Evolutionary conservation across 1,284 basidiomycete genomes (phyloP), one percentile per base, ranked within the genome.

Genomic region (Vanrija pseudolonga): DNA sequence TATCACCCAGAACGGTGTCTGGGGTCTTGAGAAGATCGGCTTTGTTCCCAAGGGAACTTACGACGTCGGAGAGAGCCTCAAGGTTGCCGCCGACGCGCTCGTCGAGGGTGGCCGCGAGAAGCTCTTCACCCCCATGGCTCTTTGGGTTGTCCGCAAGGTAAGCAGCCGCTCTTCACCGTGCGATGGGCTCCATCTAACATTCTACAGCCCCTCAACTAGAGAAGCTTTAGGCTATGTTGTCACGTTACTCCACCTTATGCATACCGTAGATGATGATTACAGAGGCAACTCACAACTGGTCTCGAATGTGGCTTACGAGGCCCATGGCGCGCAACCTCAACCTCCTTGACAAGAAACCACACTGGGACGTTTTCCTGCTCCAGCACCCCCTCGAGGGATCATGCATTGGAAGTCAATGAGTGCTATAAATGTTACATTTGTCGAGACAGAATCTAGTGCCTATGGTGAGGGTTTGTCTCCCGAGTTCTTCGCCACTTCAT

Each of bases 11-110:
- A 88, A 85, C 57, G 83, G 82, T 1, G 81, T 97, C 47, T 84
- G 86, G 77, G 47, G 86, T 4, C 78, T 96, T 68, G 95, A 98
- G 80, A 80, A 82, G 72, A 2, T 91, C 38, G 85, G 89, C 3
- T 41, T 97, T 12, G 80, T 93, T 6, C 95, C 96, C 49, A 93
- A 95, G 81, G 96, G 95, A 40, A 98, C 96, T 0, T 85, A 82
- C 73, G 85, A 90, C 58, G 91, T 98, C 47, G 90, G 90, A 60
- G 92, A 95, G 79, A 84, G 86, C 49, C 80, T 98, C 62, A 93
- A 91, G 77, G 77, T 88, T 37, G 94, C 95, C 8, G 87, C 81
- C 18, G 83, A 85, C 41, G 82, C 89, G 3, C 80, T 97, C 9
- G 89, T 95, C 22, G 82, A 83, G 64, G 91, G 92, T 70, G 95